These are phyloP conservation scores for Stemphylium vesicarium DNA, from an alignment of 2,329 filamentous ascomycete species.

Conservation along the genomic window DNA sequence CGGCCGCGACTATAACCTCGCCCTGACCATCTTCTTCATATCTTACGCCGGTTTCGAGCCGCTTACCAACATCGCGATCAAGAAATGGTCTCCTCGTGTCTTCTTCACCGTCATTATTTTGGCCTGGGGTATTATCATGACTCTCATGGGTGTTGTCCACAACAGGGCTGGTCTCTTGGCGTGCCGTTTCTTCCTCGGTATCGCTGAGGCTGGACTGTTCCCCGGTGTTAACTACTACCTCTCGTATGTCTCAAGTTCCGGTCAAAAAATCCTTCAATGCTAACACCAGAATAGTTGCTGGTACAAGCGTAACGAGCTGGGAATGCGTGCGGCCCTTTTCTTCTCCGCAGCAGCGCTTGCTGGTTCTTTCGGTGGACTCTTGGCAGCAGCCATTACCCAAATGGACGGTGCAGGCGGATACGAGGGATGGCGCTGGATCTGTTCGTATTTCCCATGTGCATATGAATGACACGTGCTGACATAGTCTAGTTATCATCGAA, in stretches of 20 bases:
- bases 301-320: slow-evolving; percentile 61
- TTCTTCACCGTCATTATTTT: slow-evolving; percentile 56
- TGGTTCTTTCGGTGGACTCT: slow-evolving; percentile 66
- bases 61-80: slow-evolving; percentile 68
- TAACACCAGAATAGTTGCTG: slow-evolving; percentile 50
- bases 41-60: slow-evolving; percentile 57
- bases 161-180: slow-evolving; percentile 47
- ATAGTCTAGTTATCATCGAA: slow-evolving; percentile 41
- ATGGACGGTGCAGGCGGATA: slow-evolving; percentile 62
- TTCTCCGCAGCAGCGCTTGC: slow-evolving; percentile 65
- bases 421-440: slow-evolving; percentile 50
- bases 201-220: slow-evolving; percentile 48
- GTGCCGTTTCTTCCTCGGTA: slow-evolving; percentile 47
- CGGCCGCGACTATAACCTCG: slow-evolving; percentile 68
- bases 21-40: slow-evolving; percentile 70
- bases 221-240: slow-evolving; percentile 61
- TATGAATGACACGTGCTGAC: slow-evolving; percentile 16
- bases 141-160: slow-evolving; percentile 56
- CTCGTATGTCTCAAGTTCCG: slow-evolving; percentile 50
- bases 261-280: not conserved
- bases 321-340: slow-evolving; percentile 63
- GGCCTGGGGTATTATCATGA: slow-evolving; percentile 57
- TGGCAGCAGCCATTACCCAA: slow-evolving; percentile 65
- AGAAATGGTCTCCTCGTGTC: slow-evolving; percentile 61
- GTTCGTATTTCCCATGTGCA: slow-evolving; percentile 16